phyloP scores from a whole-genome alignment of 2,329 filamentous ascomycete species.

The Paecilomyces sp. region DNA sequence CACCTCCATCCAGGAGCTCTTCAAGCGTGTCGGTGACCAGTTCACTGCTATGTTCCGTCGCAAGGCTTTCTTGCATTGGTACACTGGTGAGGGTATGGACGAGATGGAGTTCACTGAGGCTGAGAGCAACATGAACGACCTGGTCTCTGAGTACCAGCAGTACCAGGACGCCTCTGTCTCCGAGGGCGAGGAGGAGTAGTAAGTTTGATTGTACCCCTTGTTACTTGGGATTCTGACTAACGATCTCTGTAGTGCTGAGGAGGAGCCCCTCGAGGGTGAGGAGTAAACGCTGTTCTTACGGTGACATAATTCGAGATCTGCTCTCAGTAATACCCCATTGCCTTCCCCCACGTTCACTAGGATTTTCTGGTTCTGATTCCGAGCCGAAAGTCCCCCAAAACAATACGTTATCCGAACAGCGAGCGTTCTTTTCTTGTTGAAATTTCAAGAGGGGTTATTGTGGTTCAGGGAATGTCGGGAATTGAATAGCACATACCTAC shows the following conservation, averaged over 20 bases:
- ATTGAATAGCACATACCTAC: constrained; percentile 5
- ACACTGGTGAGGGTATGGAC: constrained; percentile 99
- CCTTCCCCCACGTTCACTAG: constrained; percentile 24
- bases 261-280: constrained; percentile 65
- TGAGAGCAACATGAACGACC: constrained; percentile 99
- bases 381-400: constrained; percentile 9
- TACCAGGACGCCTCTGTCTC: constrained; percentile 99
- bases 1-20: constrained; percentile 98
- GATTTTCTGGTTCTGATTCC: neutral
- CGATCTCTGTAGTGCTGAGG: constrained; percentile 54
- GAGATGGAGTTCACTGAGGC: constrained; percentile 99
- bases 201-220: constrained; percentile 17
- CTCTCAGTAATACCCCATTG: constrained; percentile 29
- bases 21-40: constrained; percentile 99
- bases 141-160: constrained; percentile 99
- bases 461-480: neutral
- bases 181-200: constrained; percentile 92
- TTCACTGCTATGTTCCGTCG: constrained; percentile 99
- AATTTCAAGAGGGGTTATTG: constrained; percentile 12
- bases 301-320: constrained; percentile 21
- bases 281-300: constrained; percentile 46
- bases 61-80: constrained; percentile 99
- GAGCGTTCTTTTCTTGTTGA: constrained; percentile 29
- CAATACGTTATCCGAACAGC: constrained; percentile 20
- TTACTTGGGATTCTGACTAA: constrained; percentile 11